phyloP scores from a whole-genome alignment of 1,284 basidiomycete species.

The Microbotryum intermedium region DNA sequence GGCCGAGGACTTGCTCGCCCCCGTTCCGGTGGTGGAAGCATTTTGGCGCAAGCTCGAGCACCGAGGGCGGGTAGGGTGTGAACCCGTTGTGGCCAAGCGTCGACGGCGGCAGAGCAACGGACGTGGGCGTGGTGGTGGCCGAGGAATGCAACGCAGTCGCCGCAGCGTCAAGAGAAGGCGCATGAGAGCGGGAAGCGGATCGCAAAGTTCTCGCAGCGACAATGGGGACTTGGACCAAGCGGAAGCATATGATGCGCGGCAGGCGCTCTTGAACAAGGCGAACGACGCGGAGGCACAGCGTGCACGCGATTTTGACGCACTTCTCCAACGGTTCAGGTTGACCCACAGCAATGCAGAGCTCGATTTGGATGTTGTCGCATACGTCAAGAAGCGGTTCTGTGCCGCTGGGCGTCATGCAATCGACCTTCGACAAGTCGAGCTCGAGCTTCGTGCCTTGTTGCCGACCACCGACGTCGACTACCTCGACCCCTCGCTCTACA shows the following conservation, averaged over 20 bases:
- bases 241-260: background rate
- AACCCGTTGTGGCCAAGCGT: background rate
- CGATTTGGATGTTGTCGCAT: constrained; percentile 7
- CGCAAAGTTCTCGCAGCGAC: background rate
- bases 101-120: too few species aligned
- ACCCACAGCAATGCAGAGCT: constrained; percentile 28
- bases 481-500: background rate
- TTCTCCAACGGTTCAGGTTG: constrained; percentile 52
- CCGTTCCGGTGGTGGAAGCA: constrained; percentile 44
- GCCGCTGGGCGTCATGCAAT: constrained; percentile 5
- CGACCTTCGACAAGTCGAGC: constrained; percentile 16
- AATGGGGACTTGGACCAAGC: background rate
- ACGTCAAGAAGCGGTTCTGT: constrained; percentile 17
- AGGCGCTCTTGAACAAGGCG: constrained; percentile 40
- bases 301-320: constrained; percentile 55
- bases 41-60: constrained; percentile 43
- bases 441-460: constrained; percentile 18
- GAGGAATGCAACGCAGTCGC: too few species aligned
- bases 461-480: background rate
- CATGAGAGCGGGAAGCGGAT: background rate
- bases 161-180: background rate
- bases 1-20: constrained; percentile 50
- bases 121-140: too few species aligned
- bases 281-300: constrained; percentile 35
- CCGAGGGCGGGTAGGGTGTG: constrained; percentile 3